Evolutionary conservation across 129 eudicot genomes (phyloP).

Genomic region (Calendula officinalis): DNA sequence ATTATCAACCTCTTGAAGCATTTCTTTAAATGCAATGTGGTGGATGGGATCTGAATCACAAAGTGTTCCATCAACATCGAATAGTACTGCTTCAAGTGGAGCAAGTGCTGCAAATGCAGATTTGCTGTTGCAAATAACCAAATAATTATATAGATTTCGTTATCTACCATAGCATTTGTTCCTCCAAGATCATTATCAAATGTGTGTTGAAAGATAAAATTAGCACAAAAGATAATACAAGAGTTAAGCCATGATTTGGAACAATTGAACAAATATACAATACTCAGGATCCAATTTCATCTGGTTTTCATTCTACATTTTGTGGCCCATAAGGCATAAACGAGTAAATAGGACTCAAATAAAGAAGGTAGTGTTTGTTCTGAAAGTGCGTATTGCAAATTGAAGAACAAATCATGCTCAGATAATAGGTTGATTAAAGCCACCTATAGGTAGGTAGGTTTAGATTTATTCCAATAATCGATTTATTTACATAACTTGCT

Average conservation of each 20-base stretch:
- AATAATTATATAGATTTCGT: slow-evolving; percentile 5
- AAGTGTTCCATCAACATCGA: slow-evolving; percentile 91
- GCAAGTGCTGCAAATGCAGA: slow-evolving; percentile 57
- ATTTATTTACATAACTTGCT: slow-evolving; percentile 1
- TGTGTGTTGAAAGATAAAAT: slow-evolving; percentile 1
- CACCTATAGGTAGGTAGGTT: neutral
- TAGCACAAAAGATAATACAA: neutral
- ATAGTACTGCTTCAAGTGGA: slow-evolving; percentile 85
- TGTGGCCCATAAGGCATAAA: neutral
- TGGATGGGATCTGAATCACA: slow-evolving; percentile 96
- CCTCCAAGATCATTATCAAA: slow-evolving; percentile 1
- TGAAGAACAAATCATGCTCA: neutral
- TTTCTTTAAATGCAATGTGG: slow-evolving; percentile 69
- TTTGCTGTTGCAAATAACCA: slow-evolving; percentile 42
- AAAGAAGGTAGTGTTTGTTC: neutral
- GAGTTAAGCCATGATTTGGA: neutral
- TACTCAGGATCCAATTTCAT: slow-evolving; percentile 1
- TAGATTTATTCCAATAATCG: neutral
- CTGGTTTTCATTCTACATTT: slow-evolving; percentile 10
- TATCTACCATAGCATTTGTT: no score
- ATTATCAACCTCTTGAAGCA: slow-evolving; percentile 72
- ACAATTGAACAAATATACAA: slow-evolving; percentile 5
- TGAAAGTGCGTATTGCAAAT: neutral
- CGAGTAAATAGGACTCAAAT: neutral
- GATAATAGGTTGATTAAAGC: neutral